These are phyloP conservation scores for Coniophora puteana DNA, from an alignment of 1,284 basidiomycete genomes.

Conservation along the genomic window DNA sequence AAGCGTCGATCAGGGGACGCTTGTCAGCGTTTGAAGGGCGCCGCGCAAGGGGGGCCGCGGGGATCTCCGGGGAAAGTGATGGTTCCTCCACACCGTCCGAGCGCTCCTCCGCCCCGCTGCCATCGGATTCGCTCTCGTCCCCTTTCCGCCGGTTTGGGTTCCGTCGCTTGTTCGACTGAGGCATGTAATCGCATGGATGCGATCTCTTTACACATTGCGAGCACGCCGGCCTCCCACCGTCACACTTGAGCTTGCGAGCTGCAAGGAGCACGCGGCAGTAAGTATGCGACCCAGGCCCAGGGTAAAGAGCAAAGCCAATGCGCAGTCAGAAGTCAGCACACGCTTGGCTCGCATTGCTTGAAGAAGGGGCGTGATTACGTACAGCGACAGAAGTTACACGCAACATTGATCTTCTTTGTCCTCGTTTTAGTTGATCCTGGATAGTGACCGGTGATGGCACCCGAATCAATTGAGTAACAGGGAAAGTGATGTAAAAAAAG, in stretches of 20 bases:
- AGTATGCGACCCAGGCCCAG: too few species aligned
- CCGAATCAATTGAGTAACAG: conserved; percentile 9
- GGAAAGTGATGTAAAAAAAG: conserved; percentile 19
- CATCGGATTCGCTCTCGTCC: conserved; percentile 64
- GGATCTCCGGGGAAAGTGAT: conserved; percentile 56
- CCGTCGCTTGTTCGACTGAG: conserved; percentile 64
- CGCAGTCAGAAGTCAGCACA: too few species aligned
- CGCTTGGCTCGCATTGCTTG: conserved; percentile 7
- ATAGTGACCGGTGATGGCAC: background rate
- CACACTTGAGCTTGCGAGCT: conserved; percentile 83
- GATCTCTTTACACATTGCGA: conserved; percentile 73
- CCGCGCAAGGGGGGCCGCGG: conserved; percentile 56
- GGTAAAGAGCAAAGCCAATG: too few species aligned
- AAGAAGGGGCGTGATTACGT: conserved; percentile 29
- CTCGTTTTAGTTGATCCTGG: conserved; percentile 48
- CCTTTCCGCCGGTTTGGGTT: conserved; percentile 53
- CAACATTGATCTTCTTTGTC: conserved; percentile 78
- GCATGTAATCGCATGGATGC: conserved; percentile 73
- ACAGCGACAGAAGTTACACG: conserved; percentile 85
- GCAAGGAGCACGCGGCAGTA: conserved; percentile 21
- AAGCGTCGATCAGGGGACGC: conserved; percentile 30
- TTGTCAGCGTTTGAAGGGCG: conserved; percentile 55
- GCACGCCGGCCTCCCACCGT: conserved; percentile 75
- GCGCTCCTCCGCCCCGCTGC: conserved; percentile 55
- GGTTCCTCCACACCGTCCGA: conserved; percentile 55